Evolutionary conservation across 768 basidiomycete species (phyloP), one percentile per base, ranked within the genome.

Genomic region (Tricholoma sp.): DNA sequence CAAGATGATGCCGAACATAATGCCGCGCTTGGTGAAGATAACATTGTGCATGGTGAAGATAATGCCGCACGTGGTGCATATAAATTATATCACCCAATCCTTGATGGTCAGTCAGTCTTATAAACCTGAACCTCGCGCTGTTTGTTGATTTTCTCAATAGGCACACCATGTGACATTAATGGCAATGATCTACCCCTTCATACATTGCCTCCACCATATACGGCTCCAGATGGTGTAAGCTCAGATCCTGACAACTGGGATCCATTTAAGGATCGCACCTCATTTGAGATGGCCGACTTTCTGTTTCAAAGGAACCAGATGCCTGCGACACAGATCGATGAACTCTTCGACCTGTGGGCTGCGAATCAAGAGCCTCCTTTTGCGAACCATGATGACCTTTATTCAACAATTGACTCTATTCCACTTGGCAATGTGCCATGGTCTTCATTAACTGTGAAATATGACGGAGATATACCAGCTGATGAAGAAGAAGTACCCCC

Each of bases 361-460:
- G 67, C 56, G 2, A 64, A 65, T 11, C 47, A 63, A 7, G 45
- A 54, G 3, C 66, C 73, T 5, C 74, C 74, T 0, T 78, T 74
- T 54, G 24, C 52, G 0, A 64, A 68, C 34, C 59, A 71, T 53
- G 29, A 60, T 5, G 69, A 77, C 18, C 22, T 77, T 3, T 69
- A 73, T 31, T 27, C 32, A 0, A 66, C 63, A 0, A 78, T 80
- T 18, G 73, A 79, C 49, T 51, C 54, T 0, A 76, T 71, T 12
- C 52, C 50, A 5, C 50, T 68, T 18, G 74, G 75, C 5, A 70
- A 72, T 29, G 66, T 66, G 5, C 69, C 74, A 0, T 80, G 78
- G 76, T 18, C 67, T 3, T 63, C 60, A 2, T 72, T 79, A 54
- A 49, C 62, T 2, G 46, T 73, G 12, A 49, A 55, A 5, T 76